Evolutionary conservation across 1,284 basidiomycete genomes (phyloP).

Genomic region (Phenoliferia sp.): DNA sequence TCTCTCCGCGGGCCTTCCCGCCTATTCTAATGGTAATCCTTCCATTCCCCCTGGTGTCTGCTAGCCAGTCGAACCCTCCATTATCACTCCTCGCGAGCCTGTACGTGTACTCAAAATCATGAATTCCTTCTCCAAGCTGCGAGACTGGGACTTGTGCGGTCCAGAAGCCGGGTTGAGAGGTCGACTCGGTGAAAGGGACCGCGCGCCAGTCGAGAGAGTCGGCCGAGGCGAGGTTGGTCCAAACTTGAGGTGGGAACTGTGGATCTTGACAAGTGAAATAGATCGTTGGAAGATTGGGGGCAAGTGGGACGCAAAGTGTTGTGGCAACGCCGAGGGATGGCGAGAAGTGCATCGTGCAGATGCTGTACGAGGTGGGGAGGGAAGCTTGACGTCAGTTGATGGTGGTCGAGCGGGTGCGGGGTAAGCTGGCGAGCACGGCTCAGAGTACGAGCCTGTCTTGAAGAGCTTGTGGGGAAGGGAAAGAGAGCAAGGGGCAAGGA

Average conservation of each 20-base stretch:
- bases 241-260: not conserved
- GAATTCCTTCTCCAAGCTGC: not conserved
- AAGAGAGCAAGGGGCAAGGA: too few relatives aligned
- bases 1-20: not conserved
- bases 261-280: not conserved
- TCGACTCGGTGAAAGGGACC: not conserved
- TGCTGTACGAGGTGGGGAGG: not conserved
- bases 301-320: not conserved
- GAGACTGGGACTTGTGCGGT: not conserved
- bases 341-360: not conserved
- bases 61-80: constrained; percentile 26
- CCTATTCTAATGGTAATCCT: not conserved
- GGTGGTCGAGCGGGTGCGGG: too few relatives aligned
- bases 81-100: constrained; percentile 4
- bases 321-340: not conserved
- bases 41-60: constrained; percentile 15
- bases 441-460: too few relatives aligned
- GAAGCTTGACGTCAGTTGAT: not conserved
- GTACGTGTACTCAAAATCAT: constrained; percentile 27
- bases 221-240: not conserved
- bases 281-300: not conserved
- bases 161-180: not conserved
- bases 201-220: not conserved
- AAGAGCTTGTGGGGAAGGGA: too few relatives aligned
- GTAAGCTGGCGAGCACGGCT: too few relatives aligned